These are phyloP conservation scores for Phaseolus coccineus DNA, from an alignment of 331 rosid species.

Conservation along the genomic window DNA sequence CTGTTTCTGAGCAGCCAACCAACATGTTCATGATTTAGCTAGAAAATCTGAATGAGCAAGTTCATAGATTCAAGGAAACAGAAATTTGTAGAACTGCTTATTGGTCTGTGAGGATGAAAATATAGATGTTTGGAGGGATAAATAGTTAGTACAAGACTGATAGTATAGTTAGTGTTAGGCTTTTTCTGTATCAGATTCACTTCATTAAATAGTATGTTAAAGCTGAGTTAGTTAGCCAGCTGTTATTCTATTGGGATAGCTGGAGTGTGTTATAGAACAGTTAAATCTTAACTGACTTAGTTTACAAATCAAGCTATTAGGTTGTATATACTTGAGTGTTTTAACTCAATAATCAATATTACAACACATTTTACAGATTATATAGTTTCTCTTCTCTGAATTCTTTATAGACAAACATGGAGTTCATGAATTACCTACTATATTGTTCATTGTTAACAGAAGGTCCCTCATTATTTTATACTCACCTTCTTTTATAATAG, in stretches of 20 bases:
- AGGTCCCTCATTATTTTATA: not conserved
- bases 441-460: not conserved
- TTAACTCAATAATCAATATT: not conserved
- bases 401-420: not conserved
- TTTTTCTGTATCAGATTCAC: no score
- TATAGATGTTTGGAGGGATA: slow-evolving; percentile 1
- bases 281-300: no score
- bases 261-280: no score
- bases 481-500: not conserved
- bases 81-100: not conserved
- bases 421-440: slow-evolving; percentile 17
- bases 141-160: not conserved
- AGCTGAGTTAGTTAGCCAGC: no score
- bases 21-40: slow-evolving; percentile 26
- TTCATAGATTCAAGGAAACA: slow-evolving; percentile 5
- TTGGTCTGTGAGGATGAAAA: slow-evolving; percentile 18
- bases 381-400: not conserved
- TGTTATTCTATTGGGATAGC: no score
- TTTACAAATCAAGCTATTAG: not conserved
- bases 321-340: not conserved
- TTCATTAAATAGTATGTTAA: no score
- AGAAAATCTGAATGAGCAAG: slow-evolving; percentile 19
- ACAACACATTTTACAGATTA: not conserved
- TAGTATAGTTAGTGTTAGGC: not conserved
- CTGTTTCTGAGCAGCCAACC: slow-evolving; percentile 17